Base-by-base conservation (phyloP, 345 rosid species). In the Hypericum androsaemum region DNA sequence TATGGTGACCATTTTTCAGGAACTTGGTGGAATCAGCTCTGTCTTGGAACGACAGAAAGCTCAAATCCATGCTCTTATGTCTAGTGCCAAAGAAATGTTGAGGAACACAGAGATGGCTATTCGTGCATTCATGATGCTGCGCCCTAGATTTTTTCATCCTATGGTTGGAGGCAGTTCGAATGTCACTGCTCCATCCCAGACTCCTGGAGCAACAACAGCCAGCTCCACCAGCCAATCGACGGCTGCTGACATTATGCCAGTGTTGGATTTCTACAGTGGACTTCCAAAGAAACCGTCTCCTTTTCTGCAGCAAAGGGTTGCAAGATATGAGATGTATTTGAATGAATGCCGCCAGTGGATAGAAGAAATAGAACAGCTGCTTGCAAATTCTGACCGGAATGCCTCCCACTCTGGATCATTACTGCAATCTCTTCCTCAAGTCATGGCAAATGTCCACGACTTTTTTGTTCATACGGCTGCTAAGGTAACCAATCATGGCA, bases 401-500 rank as follows among this genome's bases (percentile, higher is more conserved):
- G 75, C 59, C 54, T 65, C 78, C 15, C 63, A 58, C 59, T 70
- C 69, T 9, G 69, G 78, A 61, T 77, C 88, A 36, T 66, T 83
- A 61, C 64, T 85, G 66, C 88, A 77, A 58, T 81, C 97, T 71
- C 94, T 92, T 66, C 98, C 97, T 1, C 74, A 81, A 68, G 85
- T 92, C 59, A 83, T 92, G 83, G 76, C 84, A 71, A 85, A 92
- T 70, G 85, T 83, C 57, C 94, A 92, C 43, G 86, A 79, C 71
- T 80, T 83, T 74, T 88, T 88, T 76, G 85, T 92, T 61, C 95
- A 88, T 67, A 90, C 83, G 51, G 97, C 98, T 73, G 88, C 95
- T 15, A 92, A 92, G 98, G 97, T 92, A 76, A 67, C 32, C 32
- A 22, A 22, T 1, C 32, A 22, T 22, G 32, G 32, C 1, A 22